Conservation (phyloP, 2,329 filamentous ascomycete genomes). For the Biscogniauxia sp. region DNA sequence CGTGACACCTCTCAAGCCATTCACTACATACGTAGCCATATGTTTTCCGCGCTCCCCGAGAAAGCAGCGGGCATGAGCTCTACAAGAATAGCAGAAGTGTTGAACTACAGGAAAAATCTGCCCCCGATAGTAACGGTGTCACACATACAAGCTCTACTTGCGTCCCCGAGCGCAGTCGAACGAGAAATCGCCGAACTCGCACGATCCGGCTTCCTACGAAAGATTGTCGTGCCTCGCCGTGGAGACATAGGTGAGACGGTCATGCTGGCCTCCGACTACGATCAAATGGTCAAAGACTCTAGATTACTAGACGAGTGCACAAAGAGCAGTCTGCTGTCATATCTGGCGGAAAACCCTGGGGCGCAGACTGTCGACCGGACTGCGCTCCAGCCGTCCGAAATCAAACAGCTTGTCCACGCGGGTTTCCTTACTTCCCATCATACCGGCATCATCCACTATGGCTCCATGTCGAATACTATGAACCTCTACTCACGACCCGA, state of each 20-base stretch:
- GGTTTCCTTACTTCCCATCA: conserved; percentile 63
- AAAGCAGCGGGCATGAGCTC: conserved; percentile 60
- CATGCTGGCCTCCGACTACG: conserved; percentile 56
- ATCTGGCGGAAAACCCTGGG: conserved; percentile 51
- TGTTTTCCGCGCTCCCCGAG: conserved; percentile 64
- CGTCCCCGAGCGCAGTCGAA: conserved; percentile 63
- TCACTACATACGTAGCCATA: conserved; percentile 56
- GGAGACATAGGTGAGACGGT: conserved; percentile 64
- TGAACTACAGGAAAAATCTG: conserved; percentile 57
- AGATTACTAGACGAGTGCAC: conserved; percentile 39
- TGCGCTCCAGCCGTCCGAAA: conserved; percentile 19
- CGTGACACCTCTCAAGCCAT: conserved; percentile 65
- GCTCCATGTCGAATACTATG: conserved; percentile 31
- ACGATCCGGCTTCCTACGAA: conserved; percentile 55
- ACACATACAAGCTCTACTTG: conserved; percentile 64
- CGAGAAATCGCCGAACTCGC: conserved; percentile 64
- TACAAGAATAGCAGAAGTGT: conserved; percentile 59
- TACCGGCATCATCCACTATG: conserved; percentile 35
- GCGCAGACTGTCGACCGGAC: conserved; percentile 39
- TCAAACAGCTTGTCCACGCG: conserved; percentile 55
- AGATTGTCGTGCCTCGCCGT: conserved; percentile 61
- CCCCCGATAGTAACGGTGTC: conserved; percentile 65
- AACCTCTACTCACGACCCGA: conserved; percentile 49
- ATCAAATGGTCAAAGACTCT: conserved; percentile 42
- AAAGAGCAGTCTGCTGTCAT: conserved; percentile 49